A percentile compares a stretch with the other conserved stretches of the same genome.
Evolutionary conservation across 2,329 filamentous ascomycete genomes (phyloP).

Genomic region (Cytospora piceicola): DNA sequence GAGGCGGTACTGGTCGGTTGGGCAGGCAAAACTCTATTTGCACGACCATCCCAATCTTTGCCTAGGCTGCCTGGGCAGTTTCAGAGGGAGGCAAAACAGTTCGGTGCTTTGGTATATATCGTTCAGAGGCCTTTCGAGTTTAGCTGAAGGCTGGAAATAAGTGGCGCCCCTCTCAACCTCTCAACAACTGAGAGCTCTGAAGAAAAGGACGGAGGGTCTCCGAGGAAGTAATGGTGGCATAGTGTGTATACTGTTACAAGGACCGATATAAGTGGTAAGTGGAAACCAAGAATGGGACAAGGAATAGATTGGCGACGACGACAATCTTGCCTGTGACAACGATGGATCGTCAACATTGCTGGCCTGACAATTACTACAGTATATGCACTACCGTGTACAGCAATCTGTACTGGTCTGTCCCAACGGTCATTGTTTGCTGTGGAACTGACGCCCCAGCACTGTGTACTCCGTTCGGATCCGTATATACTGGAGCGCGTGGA

Average conservation of each 20-base stretch:
- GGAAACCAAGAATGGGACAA: neutral
- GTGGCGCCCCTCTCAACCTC: neutral
- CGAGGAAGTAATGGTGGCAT: neutral
- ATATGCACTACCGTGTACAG: neutral
- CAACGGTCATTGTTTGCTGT: neutral
- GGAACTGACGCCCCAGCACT: neutral
- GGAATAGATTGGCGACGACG: neutral
- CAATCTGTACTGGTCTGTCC: neutral
- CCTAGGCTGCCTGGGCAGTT: conserved; percentile 17
- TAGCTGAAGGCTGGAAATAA: neutral
- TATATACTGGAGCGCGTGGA: neutral
- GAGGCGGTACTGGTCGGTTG: conserved; percentile 17
- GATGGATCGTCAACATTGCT: neutral
- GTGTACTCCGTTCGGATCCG: neutral
- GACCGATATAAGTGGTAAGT: too few species aligned
- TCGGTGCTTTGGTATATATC: neutral
- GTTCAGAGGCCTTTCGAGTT: neutral
- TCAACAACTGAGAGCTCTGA: neutral
- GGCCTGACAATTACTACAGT: neutral
- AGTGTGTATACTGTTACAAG: neutral
- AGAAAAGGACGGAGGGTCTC: neutral
- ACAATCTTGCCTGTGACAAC: neutral
- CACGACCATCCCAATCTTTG: conserved; percentile 19
- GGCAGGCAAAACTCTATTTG: conserved; percentile 26
- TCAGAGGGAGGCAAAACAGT: neutral